Evolutionary conservation across 225 moss, liverwort and hornwort species (phyloP), one percentile per base, ranked within the genome.

Genomic region (Antitrichia curtipendula): DNA sequence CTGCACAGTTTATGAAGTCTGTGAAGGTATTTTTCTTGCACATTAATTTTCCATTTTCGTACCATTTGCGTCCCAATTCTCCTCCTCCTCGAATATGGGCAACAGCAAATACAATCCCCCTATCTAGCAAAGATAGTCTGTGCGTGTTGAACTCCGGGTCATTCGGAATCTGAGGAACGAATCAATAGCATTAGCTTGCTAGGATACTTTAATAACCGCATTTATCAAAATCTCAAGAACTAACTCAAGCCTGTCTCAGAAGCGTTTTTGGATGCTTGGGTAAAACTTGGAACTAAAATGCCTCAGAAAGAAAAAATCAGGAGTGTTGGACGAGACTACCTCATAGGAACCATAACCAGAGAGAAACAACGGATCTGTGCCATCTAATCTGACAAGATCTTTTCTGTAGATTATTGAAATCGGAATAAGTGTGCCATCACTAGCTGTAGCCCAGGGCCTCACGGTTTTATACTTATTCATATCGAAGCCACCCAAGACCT

Each of bases 41-140:
- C 64, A 98, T 81, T 52, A 97, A 88, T 87, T 97, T 98, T 50
- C 98, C 98, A 89, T 94, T 91, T 54, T 98, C 98, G 86, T 98
- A 98, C 98, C 98, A 98, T 89, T 93, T 95, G 84, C 98, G 94
- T 66, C 98, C 98, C 94, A 98, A 93, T 87, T 98, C 98, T 81
- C 98, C 98, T 81, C 98, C 98, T 92, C 98, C 98, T 93, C 98
- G 95, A 88, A 97, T 95, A 66, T 98, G 98, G 81, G 96, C 98
- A 86, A 97, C 93, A 32, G 97, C 98, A 93, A 91, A 98, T 64
- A 98, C 95, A 72, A 98, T 69, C 47, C 98, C 98, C 65, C 96
- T 93, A 82, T 96, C 97, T 81, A 98, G 36, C 89, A 98, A 86
- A 64, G 95, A 93, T 43, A 98, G 88, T 89, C 93, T 91, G 66